A percentile compares a stretch with the other conserved stretches of the same genome.
Evolutionary conservation across 345 rosid genomes (phyloP).

Genomic region (Adansonia digitata): DNA sequence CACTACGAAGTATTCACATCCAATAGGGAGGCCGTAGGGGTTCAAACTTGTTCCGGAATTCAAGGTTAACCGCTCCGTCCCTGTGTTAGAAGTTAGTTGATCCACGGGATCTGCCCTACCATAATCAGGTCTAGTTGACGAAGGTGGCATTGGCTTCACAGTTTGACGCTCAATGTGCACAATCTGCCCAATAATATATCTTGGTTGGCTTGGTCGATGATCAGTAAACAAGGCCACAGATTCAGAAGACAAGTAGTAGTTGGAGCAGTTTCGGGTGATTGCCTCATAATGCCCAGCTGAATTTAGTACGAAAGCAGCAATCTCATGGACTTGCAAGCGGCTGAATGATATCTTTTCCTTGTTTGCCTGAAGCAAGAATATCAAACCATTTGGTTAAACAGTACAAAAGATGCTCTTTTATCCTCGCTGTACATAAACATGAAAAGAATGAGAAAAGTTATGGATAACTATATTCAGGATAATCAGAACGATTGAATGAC

Average conservation of each 20-base stretch:
- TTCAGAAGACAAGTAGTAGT: slow-evolving; percentile 83
- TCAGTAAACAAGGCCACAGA: slow-evolving; percentile 91
- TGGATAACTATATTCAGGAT: background rate
- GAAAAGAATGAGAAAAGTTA: background rate
- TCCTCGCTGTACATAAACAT: background rate
- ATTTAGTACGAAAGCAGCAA: slow-evolving; percentile 88
- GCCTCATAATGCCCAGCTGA: slow-evolving; percentile 82
- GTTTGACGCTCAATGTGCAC: slow-evolving; percentile 87
- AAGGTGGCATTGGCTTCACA: slow-evolving; percentile 46
- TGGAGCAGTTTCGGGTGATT: slow-evolving; percentile 59
- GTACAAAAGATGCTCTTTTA: background rate
- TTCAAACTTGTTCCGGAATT: slow-evolving; percentile 49
- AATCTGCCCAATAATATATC: slow-evolving; percentile 79
- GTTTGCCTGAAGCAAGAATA: slow-evolving; percentile 54
- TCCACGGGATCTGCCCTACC: slow-evolving; percentile 35
- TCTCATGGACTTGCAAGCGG: slow-evolving; percentile 84
- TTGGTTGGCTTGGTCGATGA: slow-evolving; percentile 72
- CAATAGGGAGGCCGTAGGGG: slow-evolving; percentile 75
- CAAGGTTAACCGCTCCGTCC: slow-evolving; percentile 47
- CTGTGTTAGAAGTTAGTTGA: slow-evolving; percentile 42
- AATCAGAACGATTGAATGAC: background rate
- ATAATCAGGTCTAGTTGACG: slow-evolving; percentile 37
- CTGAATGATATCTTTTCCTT: slow-evolving; percentile 86
- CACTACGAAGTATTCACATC: slow-evolving; percentile 88
- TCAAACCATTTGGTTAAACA: background rate